A percentile compares a stretch with the other conserved stretches of the same genome.
Conservation (phyloP, 441 rosid genomes). For the Gossypium schwendimanii region DNA sequence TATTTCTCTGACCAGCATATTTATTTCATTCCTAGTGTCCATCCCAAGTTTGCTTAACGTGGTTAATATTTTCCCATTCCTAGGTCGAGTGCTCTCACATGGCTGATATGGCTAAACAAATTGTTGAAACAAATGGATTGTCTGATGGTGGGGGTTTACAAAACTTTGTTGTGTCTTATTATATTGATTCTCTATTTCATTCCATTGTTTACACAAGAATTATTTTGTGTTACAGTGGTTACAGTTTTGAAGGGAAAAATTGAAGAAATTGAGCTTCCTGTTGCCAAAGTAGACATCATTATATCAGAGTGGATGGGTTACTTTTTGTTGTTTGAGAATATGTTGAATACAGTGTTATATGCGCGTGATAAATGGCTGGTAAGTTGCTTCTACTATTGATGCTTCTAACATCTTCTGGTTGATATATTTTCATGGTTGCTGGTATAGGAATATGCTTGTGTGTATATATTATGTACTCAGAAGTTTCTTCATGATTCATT, state of each 20-base stretch:
- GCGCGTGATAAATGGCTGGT: slow-evolving; percentile 99
- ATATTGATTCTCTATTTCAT: neutral
- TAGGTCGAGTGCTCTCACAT: slow-evolving; percentile 95
- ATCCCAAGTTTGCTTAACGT: neutral
- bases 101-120: slow-evolving; percentile 94
- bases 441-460: neutral
- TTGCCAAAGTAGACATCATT: slow-evolving; percentile 81
- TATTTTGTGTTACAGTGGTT: slow-evolving; percentile 43
- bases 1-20: neutral
- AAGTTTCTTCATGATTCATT: neutral
- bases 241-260: slow-evolving; percentile 97
- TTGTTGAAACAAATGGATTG: slow-evolving; percentile 80
- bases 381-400: slow-evolving; percentile 27
- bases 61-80: slow-evolving; percentile 12
- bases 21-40: neutral
- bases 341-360: slow-evolving; percentile 84
- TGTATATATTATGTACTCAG: neutral
- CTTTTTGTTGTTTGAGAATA: slow-evolving; percentile 89
- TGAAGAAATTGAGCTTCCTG: slow-evolving; percentile 93
- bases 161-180: neutral
- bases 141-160: slow-evolving; percentile 53
- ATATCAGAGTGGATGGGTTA: slow-evolving; percentile 99
- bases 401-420: neutral
- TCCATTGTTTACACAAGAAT: neutral
- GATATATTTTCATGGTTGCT: neutral